phyloP scores from a whole-genome alignment of 164 flowering plant species.

The Kingdonia uniflora region DNA sequence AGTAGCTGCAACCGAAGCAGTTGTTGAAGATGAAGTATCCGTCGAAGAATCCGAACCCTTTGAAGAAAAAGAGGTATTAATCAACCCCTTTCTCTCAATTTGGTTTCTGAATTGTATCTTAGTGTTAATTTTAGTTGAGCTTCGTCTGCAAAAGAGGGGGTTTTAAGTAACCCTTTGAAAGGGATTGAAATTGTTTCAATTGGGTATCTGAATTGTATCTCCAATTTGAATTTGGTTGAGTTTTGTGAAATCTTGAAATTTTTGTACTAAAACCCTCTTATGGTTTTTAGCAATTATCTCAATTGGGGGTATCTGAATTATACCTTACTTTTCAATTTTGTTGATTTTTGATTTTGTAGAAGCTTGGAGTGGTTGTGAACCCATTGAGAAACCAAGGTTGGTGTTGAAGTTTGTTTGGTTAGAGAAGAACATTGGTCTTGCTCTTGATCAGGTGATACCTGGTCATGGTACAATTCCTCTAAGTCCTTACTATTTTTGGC shows the following conservation, averaged over 20 bases:
- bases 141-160: background rate
- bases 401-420: slow-evolving; percentile 91
- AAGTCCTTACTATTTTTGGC: slow-evolving; percentile 98
- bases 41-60: slow-evolving; percentile 1
- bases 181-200: background rate
- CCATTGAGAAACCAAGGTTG: slow-evolving; percentile 1
- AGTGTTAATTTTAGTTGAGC: background rate
- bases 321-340: slow-evolving; percentile 91
- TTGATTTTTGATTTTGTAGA: slow-evolving; percentile 48
- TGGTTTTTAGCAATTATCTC: too few species aligned
- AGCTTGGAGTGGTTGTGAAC: slow-evolving; percentile 2
- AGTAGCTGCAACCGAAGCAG: slow-evolving; percentile 12
- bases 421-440: slow-evolving; percentile 89
- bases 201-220: background rate
- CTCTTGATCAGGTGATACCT: slow-evolving; percentile 65
- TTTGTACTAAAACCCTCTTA: too few species aligned
- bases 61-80: slow-evolving; percentile 14
- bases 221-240: background rate
- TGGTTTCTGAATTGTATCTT: background rate
- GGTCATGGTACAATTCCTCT: slow-evolving; percentile 86
- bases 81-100: slow-evolving; percentile 1
- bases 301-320: too few species aligned
- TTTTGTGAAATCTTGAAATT: slow-evolving; percentile 67
- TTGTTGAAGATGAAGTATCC: slow-evolving; percentile 6
- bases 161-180: too few species aligned